A percentile compares a stretch with the other conserved stretches of the same genome.
Evolutionary conservation across 2,329 filamentous ascomycete genomes (phyloP).

Genomic region (Coniochaeta prunicola): DNA sequence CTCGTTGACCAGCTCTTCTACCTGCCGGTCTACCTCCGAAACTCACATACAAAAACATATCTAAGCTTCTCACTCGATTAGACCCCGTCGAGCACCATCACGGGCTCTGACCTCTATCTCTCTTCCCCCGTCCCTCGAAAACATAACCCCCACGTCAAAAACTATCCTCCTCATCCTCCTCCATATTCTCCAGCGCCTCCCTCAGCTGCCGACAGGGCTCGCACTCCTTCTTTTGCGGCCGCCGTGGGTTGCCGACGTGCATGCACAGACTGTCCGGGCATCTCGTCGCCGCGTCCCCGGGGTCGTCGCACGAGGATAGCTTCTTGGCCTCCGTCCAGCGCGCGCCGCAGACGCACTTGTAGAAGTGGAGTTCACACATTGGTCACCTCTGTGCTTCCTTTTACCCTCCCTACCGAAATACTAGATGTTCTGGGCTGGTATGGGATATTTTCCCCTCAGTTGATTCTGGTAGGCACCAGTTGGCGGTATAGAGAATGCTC

Average conservation of each 20-base stretch:
- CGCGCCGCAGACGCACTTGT: slow-evolving; percentile 23
- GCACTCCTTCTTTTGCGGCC: slow-evolving; percentile 24
- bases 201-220: slow-evolving; percentile 18
- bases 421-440: no score
- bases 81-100: not conserved
- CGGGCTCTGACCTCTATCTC: not conserved
- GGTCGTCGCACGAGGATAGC: slow-evolving; percentile 27
- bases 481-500: not conserved
- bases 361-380: slow-evolving; percentile 30
- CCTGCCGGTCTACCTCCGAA: not conserved
- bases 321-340: slow-evolving; percentile 25
- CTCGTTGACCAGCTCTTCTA: no score
- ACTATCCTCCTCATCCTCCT: slow-evolving; percentile 10
- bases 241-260: slow-evolving; percentile 25
- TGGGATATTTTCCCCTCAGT: not conserved
- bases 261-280: slow-evolving; percentile 28
- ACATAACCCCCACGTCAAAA: not conserved
- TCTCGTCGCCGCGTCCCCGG: slow-evolving; percentile 14
- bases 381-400: no score
- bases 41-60: not conserved
- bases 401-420: no score
- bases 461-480: not conserved
- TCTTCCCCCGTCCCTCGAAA: not conserved
- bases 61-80: not conserved
- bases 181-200: slow-evolving; percentile 20